These are phyloP conservation scores for Linum trigynum DNA, from an alignment of 345 rosid species.

Conservation along the genomic window DNA sequence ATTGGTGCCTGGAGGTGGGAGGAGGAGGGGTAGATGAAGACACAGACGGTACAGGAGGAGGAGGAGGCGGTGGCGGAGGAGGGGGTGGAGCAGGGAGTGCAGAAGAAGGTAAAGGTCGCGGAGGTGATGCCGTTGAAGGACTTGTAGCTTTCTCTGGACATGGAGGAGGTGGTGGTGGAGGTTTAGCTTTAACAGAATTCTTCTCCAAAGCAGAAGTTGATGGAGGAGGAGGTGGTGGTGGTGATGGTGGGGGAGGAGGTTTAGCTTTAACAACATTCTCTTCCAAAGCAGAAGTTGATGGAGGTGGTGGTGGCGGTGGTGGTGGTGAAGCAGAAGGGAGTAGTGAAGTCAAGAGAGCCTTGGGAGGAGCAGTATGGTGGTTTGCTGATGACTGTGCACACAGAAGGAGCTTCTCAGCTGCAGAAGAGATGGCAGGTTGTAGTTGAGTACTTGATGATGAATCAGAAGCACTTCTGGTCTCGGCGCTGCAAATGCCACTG, in stretches of 20 bases:
- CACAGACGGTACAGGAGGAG: not conserved
- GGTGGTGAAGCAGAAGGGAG: not conserved
- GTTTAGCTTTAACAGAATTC: slow-evolving; percentile 15
- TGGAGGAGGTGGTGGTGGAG: slow-evolving; percentile 46
- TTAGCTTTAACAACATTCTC: not conserved
- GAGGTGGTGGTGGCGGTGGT: not conserved
- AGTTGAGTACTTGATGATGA: slow-evolving; percentile 24
- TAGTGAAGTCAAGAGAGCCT: not conserved
- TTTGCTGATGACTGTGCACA: slow-evolving; percentile 9
- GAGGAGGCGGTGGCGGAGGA: slow-evolving; percentile 20
- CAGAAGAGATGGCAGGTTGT: slow-evolving; percentile 15
- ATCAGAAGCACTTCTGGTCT: slow-evolving; percentile 15
- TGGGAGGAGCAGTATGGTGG: slow-evolving; percentile 10
- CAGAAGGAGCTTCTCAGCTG: slow-evolving; percentile 7
- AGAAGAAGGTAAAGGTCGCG: slow-evolving; percentile 21
- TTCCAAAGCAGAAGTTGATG: slow-evolving; percentile 5
- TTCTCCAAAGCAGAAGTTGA: slow-evolving; percentile 22
- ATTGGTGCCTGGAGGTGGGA: slow-evolving; percentile 12
- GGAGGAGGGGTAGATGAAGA: slow-evolving; percentile 7
- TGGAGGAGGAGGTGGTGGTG: slow-evolving; percentile 25
- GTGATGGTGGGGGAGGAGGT: slow-evolving; percentile 21
- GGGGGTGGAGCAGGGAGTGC: slow-evolving; percentile 16
- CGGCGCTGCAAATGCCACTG: not conserved
- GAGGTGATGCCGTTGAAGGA: slow-evolving; percentile 16
- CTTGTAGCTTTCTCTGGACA: slow-evolving; percentile 13